Conservation (phyloP, 768 basidiomycete genomes). For the Nidularia sp. region DNA sequence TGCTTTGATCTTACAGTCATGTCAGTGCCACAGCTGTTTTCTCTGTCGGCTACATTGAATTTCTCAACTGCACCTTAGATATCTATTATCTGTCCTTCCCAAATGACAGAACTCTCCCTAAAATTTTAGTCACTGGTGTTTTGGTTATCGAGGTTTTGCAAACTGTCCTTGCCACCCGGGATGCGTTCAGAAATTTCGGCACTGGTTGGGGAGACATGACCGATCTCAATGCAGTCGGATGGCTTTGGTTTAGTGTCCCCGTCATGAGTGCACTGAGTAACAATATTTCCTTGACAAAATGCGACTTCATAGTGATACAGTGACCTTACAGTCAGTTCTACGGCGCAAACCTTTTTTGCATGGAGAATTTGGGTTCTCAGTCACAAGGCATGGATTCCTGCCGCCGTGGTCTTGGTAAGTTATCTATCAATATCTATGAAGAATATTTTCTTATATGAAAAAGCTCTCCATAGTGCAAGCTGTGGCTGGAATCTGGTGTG, state of each 20-base stretch:
- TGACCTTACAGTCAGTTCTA: neutral
- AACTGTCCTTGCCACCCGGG: constrained; percentile 14
- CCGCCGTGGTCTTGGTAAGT: neutral
- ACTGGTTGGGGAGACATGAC: constrained; percentile 18
- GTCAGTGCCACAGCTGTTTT: constrained; percentile 7
- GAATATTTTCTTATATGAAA: neutral
- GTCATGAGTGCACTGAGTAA: constrained; percentile 16
- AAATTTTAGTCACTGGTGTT: constrained; percentile 13
- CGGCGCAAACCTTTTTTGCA: neutral
- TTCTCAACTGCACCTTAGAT: no score
- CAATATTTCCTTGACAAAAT: neutral
- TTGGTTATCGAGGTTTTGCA: constrained; percentile 13
- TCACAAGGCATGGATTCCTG: neutral
- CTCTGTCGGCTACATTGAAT: no score
- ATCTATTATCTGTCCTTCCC: constrained; percentile 23
- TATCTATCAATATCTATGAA: neutral
- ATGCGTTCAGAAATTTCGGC: constrained; percentile 20
- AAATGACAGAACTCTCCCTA: constrained; percentile 13
- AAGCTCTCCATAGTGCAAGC: constrained; percentile 8
- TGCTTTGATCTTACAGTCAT: constrained; percentile 16
- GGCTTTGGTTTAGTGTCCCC: constrained; percentile 19
- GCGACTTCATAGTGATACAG: neutral
- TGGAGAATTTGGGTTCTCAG: neutral
- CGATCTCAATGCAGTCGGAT: constrained; percentile 12
- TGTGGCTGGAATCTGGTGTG: constrained; percentile 8